phyloP scores from a whole-genome alignment of 495 filamentous ascomycete genomes.

The Aspergillus sclerotiicarbonarius region DNA sequence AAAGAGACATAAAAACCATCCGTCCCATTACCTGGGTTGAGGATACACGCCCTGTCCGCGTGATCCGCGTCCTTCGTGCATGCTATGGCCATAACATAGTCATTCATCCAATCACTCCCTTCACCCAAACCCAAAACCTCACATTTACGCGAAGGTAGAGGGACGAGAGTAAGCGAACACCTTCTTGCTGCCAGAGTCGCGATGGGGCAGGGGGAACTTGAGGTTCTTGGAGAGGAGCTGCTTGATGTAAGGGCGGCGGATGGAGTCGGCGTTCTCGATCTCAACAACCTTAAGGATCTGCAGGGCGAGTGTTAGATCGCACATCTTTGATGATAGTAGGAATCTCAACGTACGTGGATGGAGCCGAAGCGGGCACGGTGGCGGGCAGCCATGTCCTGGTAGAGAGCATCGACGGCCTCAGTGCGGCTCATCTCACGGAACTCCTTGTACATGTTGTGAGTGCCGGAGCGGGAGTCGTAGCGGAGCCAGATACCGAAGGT shows the following conservation, averaged over 20 bases:
- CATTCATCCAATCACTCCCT: conserved; percentile 49
- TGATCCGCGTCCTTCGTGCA: conserved; percentile 46
- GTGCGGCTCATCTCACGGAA: conserved; percentile 97
- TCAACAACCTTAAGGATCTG: conserved; percentile 98
- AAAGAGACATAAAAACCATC: conserved; percentile 46
- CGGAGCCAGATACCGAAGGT: conserved; percentile 99
- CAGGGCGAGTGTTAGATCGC: conserved; percentile 15
- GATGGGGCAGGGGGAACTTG: conserved; percentile 98
- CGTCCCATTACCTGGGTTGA: conserved; percentile 34
- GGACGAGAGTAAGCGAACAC: conserved; percentile 88
- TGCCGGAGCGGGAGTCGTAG: conserved; percentile 98
- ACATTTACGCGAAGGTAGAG: conserved; percentile 74
- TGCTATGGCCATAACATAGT: conserved; percentile 50
- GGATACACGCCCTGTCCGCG: conserved; percentile 41
- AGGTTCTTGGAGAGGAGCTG: conserved; percentile 93
- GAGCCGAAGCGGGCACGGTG: conserved; percentile 97
- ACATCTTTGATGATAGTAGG: not conserved
- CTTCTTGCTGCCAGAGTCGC: conserved; percentile 80
- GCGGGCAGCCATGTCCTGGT: conserved; percentile 99
- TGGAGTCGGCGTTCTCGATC: conserved; percentile 83
- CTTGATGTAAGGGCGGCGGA: conserved; percentile 98
- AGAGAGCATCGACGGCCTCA: conserved; percentile 92
- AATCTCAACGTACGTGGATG: conserved; percentile 76
- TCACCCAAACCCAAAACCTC: conserved; percentile 37
- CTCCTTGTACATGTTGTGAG: conserved; percentile 99